These are phyloP conservation scores for Bromus sterilis DNA, from an alignment of 176 grass and related monocot genomes.

Conservation along the genomic window DNA sequence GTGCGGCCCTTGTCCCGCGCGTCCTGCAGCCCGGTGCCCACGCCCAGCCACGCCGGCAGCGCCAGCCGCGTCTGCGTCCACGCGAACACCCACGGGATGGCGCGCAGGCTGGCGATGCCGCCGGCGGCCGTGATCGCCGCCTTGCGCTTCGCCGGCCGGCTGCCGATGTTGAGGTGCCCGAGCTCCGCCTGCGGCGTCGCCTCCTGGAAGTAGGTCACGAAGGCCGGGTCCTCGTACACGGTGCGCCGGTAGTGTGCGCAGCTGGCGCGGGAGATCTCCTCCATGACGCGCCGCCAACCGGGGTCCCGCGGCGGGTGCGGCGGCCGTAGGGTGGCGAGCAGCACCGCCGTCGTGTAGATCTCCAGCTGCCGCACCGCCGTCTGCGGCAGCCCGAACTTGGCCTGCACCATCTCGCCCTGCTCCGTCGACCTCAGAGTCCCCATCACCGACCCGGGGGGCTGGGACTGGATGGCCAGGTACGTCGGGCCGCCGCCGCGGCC, in stretches of 20 bases:
- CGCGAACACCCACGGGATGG: conserved; percentile 92
- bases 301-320: conserved; percentile 64
- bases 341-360: conserved; percentile 90
- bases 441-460: conserved; percentile 91
- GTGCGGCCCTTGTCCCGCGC: conserved; percentile 57
- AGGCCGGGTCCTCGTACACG: conserved; percentile 76
- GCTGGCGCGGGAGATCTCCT: conserved; percentile 76
- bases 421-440: conserved; percentile 80
- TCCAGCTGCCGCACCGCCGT: conserved; percentile 83
- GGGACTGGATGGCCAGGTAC: conserved; percentile 88
- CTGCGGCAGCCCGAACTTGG: conserved; percentile 83
- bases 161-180: conserved; percentile 79
- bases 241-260: conserved; percentile 70
- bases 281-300: conserved; percentile 63
- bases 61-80: conserved; percentile 96
- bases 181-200: conserved; percentile 86
- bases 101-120: conserved; percentile 62
- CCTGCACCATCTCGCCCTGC: conserved; percentile 98
- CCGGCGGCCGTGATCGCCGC: background rate
- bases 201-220: conserved; percentile 91
- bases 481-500: conserved; percentile 89
- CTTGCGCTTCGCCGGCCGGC: conserved; percentile 56
- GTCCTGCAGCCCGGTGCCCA: conserved; percentile 57
- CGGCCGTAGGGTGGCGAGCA: conserved; percentile 61
- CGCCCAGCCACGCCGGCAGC: conserved; percentile 79